phyloP scores from a whole-genome alignment of 805 yeast species.

The Saccharomycopsis sp. region DNA sequence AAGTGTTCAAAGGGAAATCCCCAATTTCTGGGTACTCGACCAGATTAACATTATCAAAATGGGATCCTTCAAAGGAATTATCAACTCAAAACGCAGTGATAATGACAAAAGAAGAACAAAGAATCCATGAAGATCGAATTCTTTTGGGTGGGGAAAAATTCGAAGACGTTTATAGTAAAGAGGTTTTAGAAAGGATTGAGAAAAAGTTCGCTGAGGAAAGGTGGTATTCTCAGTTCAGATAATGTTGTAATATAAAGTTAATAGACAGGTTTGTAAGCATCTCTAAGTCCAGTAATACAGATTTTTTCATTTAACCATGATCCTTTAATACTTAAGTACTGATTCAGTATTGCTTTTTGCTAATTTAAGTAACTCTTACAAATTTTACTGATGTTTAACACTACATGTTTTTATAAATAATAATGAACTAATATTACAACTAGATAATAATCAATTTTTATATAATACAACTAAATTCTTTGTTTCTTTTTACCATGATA shows the following conservation, averaged over 20 bases:
- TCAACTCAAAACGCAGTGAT: slow-evolving; percentile 73
- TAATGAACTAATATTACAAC: no score
- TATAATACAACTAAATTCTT: no score
- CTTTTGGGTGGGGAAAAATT: slow-evolving; percentile 56
- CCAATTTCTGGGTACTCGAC: slow-evolving; percentile 78
- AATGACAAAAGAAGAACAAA: slow-evolving; percentile 83
- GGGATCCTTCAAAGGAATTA: slow-evolving; percentile 65
- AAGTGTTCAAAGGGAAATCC: slow-evolving; percentile 86
- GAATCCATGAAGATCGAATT: slow-evolving; percentile 64
- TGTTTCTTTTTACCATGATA: slow-evolving; percentile 55
- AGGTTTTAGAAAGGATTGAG: slow-evolving; percentile 45
- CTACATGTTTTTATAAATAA: no score
- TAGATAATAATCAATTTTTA: no score
- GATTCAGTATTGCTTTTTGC: no score
- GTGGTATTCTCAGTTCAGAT: slow-evolving; percentile 54
- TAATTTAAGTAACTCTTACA: no score
- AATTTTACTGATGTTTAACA: no score
- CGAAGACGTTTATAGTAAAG: slow-evolving; percentile 51
- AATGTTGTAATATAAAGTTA: slow-evolving; percentile 3
- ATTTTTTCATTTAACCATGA: no score
- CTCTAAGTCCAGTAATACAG: no score
- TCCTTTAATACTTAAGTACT: no score
- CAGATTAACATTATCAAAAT: slow-evolving; percentile 66
- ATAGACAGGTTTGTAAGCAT: no score
- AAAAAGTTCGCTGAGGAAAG: slow-evolving; percentile 65